phyloP scores from a whole-genome alignment of 2,329 filamentous ascomycete species.

The Colletotrichum abscissum region DNA sequence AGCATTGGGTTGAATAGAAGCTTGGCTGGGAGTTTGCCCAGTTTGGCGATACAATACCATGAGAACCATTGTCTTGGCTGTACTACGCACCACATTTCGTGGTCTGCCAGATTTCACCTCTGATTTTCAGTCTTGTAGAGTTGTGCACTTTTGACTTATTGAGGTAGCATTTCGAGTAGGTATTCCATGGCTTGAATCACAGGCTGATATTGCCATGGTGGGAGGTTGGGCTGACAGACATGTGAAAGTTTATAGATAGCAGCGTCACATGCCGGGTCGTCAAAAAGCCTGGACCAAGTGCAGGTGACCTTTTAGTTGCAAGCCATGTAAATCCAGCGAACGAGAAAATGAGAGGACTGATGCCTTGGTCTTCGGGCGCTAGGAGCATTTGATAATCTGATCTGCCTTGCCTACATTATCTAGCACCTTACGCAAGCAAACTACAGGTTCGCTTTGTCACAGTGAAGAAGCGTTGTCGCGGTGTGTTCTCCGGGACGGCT shows the following conservation, averaged over 20 bases:
- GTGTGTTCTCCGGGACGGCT: not conserved
- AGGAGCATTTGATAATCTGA: not conserved
- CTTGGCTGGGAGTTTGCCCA: no score
- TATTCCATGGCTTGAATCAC: not conserved
- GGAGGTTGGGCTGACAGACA: not conserved
- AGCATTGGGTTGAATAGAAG: no score
- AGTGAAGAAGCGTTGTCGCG: not conserved
- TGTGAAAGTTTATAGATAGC: constrained; percentile 17
- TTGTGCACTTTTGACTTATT: not conserved
- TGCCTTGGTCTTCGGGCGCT: not conserved
- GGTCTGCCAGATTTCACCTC: not conserved
- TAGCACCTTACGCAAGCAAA: no score
- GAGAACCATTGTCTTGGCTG: not conserved
- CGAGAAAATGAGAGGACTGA: not conserved
- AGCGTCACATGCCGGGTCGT: constrained; percentile 25
- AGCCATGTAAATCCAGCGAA: not conserved
- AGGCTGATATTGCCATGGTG: not conserved
- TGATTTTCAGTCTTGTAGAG: not conserved
- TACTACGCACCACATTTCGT: not conserved
- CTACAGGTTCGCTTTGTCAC: no score
- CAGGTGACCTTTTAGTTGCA: constrained; percentile 18
- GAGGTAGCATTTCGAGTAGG: not conserved
- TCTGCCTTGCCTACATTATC: no score
- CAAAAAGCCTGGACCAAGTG: not conserved
- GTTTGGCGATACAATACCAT: not conserved